Conservation (phyloP, 2,329 filamentous ascomycete genomes). For the Fusarium piperis region DNA sequence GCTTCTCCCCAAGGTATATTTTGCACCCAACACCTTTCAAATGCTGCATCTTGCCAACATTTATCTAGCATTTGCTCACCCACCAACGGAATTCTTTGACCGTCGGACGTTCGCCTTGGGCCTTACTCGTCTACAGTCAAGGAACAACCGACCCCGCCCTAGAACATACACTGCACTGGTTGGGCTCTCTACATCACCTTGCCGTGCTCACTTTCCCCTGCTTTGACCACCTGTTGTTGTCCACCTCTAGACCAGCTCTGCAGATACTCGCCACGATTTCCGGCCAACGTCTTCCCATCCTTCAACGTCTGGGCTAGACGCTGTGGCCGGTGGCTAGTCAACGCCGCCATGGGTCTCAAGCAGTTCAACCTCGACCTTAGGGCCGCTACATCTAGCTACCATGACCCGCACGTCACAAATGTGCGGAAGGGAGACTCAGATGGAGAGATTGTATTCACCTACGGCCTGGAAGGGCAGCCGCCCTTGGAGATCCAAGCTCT, state of each 20-base stretch:
- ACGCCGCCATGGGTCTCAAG: slow-evolving; percentile 67
- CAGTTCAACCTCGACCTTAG: slow-evolving; percentile 69
- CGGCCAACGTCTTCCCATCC: neutral
- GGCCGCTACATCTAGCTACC: slow-evolving; percentile 48
- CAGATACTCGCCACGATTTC: neutral
- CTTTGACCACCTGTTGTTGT: neutral
- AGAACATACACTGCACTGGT: neutral
- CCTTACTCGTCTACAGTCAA: neutral
- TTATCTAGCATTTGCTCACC: neutral
- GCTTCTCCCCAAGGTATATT: neutral
- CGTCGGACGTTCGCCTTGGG: neutral
- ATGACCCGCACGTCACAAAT: slow-evolving; percentile 60
- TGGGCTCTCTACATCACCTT: neutral
- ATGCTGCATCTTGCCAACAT: neutral
- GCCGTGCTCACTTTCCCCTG: neutral
- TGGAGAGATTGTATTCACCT: slow-evolving; percentile 75
- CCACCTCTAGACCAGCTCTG: neutral
- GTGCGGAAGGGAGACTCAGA: slow-evolving; percentile 74
- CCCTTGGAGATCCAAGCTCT: slow-evolving; percentile 52
- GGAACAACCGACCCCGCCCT: neutral
- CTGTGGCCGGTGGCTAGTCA: neutral
- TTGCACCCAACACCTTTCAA: neutral
- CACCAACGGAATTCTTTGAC: neutral
- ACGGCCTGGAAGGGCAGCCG: slow-evolving; percentile 38
- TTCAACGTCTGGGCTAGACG: neutral